Conservation (phyloP, 73 alveolate species). For the Blepharisma japonicum region DNA sequence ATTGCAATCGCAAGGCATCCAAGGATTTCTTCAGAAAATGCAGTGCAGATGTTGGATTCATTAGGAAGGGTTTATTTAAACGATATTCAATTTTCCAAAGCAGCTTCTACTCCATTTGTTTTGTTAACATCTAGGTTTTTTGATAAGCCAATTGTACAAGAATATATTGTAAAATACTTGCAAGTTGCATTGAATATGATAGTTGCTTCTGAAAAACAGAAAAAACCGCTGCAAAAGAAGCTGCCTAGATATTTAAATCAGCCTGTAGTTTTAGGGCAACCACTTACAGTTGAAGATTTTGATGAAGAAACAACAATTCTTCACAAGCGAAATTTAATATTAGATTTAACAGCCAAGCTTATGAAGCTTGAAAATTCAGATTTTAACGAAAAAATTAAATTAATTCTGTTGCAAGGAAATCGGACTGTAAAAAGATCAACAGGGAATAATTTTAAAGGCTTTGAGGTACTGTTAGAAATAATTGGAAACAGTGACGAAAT, state of each 20-base stretch:
- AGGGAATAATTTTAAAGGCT: neutral
- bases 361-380: neutral
- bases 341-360: slow-evolving; percentile 14
- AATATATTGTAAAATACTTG: slow-evolving; percentile 63
- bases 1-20: slow-evolving; percentile 89
- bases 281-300: neutral
- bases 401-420: neutral
- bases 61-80: slow-evolving; percentile 86
- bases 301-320: neutral
- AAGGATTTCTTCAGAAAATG: slow-evolving; percentile 86
- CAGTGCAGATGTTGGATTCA: slow-evolving; percentile 80
- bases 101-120: slow-evolving; percentile 69
- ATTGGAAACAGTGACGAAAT: neutral
- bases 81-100: slow-evolving; percentile 61
- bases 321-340: neutral
- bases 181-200: slow-evolving; percentile 64
- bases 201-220: slow-evolving; percentile 58
- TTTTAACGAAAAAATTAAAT: neutral
- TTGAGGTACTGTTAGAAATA: neutral
- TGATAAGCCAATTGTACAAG: slow-evolving; percentile 56
- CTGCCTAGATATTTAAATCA: neutral
- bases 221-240: neutral
- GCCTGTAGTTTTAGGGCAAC: neutral
- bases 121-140: slow-evolving; percentile 59
- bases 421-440: neutral